Evolutionary conservation across 345 rosid genomes (phyloP).

Genomic region (Toxicodendron radicans): DNA sequence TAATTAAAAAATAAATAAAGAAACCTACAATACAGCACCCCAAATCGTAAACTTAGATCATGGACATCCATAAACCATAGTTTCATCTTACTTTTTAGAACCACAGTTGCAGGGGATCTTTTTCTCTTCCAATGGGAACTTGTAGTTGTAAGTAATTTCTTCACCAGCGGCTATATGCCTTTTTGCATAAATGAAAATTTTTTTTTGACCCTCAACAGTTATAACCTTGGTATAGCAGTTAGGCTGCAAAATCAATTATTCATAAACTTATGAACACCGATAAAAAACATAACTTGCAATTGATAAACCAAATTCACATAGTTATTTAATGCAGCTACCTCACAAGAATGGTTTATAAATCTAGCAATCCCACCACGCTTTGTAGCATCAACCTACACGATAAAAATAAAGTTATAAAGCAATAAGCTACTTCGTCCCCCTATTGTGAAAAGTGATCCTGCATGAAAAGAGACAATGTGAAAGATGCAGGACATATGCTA

Average conservation of each 20-base stretch:
- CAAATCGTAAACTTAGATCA: conserved; percentile 11
- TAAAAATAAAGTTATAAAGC: conserved; percentile 15
- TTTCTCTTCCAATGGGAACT: conserved; percentile 90
- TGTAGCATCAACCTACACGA: conserved; percentile 88
- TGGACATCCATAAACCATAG: not conserved
- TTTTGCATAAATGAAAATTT: conserved; percentile 92
- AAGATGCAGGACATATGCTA: conserved; percentile 1
- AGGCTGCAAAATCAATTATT: conserved; percentile 56
- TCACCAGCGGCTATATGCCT: conserved; percentile 82
- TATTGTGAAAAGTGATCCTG: not conserved
- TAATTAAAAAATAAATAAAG: too few relatives aligned
- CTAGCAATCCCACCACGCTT: conserved; percentile 99
- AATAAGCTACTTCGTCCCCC: conserved; percentile 4
- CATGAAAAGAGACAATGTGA: not conserved
- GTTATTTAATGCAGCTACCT: conserved; percentile 48
- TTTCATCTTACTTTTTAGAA: conserved; percentile 72
- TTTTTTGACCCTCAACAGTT: conserved; percentile 88
- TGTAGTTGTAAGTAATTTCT: conserved; percentile 96
- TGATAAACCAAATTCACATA: conserved; percentile 1
- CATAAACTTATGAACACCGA: conserved; percentile 20
- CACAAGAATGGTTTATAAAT: conserved; percentile 98
- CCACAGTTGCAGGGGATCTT: conserved; percentile 99
- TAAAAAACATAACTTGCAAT: conserved; percentile 25
- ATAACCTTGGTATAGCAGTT: conserved; percentile 98
- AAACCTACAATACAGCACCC: not conserved